Conservation (phyloP, 495 filamentous ascomycete species). For the Penicillium crystallinum region DNA sequence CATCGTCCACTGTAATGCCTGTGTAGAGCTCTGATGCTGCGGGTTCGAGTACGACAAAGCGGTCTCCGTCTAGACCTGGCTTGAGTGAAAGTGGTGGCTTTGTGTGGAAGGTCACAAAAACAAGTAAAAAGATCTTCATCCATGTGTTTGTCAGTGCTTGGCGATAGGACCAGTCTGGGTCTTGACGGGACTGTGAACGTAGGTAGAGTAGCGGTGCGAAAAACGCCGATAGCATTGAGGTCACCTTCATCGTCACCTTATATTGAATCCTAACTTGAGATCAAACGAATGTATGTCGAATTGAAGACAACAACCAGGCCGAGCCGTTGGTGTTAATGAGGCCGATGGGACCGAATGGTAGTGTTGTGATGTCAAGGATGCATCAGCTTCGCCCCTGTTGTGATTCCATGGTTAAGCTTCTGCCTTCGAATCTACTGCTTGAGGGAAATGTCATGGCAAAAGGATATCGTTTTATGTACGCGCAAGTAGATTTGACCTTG, state of each 20-base stretch:
- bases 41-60: constrained; percentile 14
- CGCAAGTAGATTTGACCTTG: background rate
- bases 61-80: constrained; percentile 9
- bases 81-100: constrained; percentile 9
- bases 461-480: background rate
- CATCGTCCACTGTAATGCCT: constrained; percentile 12
- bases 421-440: background rate
- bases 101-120: constrained; percentile 3
- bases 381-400: background rate
- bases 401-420: background rate
- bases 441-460: background rate
- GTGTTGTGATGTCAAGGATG: background rate
- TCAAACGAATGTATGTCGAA: background rate
- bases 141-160: constrained; percentile 15
- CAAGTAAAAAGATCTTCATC: constrained; percentile 8
- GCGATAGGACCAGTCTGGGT: constrained; percentile 20
- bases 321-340: background rate
- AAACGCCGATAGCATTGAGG: background rate
- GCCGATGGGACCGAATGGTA: background rate
- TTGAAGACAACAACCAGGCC: background rate
- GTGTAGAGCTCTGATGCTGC: constrained; percentile 16
- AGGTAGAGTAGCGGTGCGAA: constrained; percentile 10
- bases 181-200: constrained; percentile 11
- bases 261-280: background rate
- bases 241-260: background rate